A percentile compares a stretch with the other conserved stretches of the same genome.
These are phyloP conservation scores for Peronospora farinosa DNA, from an alignment of 352 stramenopile species.

Conservation along the genomic window DNA sequence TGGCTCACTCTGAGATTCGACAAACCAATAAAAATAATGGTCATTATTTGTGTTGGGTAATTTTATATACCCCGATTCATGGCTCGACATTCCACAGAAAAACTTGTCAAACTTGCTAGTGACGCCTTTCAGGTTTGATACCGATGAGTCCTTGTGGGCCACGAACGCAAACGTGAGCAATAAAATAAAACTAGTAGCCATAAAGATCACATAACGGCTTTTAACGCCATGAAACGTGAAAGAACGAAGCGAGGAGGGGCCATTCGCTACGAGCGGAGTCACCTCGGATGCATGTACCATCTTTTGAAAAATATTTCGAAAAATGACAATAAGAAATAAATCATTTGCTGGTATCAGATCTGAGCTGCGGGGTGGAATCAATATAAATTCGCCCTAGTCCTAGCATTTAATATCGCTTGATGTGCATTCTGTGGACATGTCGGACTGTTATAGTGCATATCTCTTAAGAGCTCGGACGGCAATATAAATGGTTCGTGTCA, in stretches of 20 bases:
- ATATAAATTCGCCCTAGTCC: neutral
- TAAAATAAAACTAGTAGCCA: slow-evolving; percentile 24
- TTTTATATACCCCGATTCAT: slow-evolving; percentile 50
- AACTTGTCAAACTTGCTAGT: slow-evolving; percentile 19
- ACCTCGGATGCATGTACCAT: slow-evolving; percentile 30
- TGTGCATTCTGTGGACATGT: too few relatives aligned
- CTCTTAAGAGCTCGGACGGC: too few relatives aligned
- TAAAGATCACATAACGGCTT: slow-evolving; percentile 15
- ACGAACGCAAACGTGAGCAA: slow-evolving; percentile 35
- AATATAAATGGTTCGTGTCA: too few relatives aligned
- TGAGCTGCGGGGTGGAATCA: neutral
- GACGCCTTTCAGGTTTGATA: slow-evolving; percentile 25
- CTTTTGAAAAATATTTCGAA: neutral
- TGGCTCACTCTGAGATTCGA: slow-evolving; percentile 34
- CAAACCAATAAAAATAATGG: slow-evolving; percentile 71
- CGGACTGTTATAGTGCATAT: too few relatives aligned
- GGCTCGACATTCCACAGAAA: slow-evolving; percentile 35
- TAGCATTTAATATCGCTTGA: too few relatives aligned
- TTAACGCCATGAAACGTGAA: neutral
- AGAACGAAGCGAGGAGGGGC: neutral
- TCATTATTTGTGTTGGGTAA: slow-evolving; percentile 45
- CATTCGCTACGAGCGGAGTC: slow-evolving; percentile 24
- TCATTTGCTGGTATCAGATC: slow-evolving; percentile 3
- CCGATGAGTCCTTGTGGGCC: slow-evolving; percentile 15
- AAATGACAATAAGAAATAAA: neutral